Evolutionary conservation across 2,329 filamentous ascomycete genomes (phyloP).

Genomic region (Cladophialophora immunda): DNA sequence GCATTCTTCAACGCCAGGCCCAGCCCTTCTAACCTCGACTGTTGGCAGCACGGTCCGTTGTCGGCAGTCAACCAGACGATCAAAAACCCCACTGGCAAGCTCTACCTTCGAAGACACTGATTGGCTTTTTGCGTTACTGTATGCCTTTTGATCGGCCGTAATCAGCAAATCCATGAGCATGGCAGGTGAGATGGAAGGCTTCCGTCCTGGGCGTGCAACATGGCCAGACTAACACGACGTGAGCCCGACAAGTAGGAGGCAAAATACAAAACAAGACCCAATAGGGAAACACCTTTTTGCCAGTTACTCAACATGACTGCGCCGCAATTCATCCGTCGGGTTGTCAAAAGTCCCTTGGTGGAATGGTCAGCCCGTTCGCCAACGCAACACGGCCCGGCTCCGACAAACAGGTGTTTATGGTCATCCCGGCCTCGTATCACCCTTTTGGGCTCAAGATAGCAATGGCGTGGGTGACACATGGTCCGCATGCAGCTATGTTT

Average conservation of each 20-base stretch:
- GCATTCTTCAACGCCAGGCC: not conserved
- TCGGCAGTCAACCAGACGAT: not conserved
- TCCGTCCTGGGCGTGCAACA: not conserved
- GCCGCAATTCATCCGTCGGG: not conserved
- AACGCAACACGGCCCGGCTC: not conserved
- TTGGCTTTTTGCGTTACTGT: not conserved
- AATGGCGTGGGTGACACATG: conserved; percentile 9
- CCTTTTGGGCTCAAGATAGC: conserved; percentile 4
- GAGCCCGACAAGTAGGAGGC: not conserved
- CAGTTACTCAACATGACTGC: not conserved
- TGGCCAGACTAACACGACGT: not conserved
- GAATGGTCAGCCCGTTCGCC: not conserved
- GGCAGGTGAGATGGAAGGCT: not conserved
- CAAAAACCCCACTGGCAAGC: not conserved
- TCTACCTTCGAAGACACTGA: too few relatives aligned
- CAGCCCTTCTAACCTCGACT: not conserved
- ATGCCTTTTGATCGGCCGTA: not conserved
- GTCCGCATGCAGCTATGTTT: conserved; percentile 11
- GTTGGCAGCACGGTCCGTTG: not conserved
- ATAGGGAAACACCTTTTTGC: not conserved
- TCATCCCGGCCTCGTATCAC: not conserved
- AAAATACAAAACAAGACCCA: not conserved
- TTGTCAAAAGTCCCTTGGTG: not conserved
- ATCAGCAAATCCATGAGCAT: not conserved
- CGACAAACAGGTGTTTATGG: not conserved